Evolutionary conservation across 345 rosid genomes (phyloP), one percentile per base, ranked within the genome.

Genomic region (Salix exigua): DNA sequence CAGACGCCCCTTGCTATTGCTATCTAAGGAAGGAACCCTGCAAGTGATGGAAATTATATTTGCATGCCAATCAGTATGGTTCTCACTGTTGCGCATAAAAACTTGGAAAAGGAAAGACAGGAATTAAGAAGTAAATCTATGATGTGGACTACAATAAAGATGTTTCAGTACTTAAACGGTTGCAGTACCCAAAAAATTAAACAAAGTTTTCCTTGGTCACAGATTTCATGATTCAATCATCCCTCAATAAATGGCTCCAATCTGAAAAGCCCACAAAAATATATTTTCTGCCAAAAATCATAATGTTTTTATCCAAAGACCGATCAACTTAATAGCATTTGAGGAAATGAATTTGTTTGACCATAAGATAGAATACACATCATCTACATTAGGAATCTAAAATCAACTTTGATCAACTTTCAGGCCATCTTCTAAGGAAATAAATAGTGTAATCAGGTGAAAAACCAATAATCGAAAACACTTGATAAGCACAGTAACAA

Each of bases 21-120:
- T 37, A 84, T 75, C 85, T 58, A 75, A 75, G 65, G 81, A 53
- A 48, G 83, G 75, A 70, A 70, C 60, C 84, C 91, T 88, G 86
- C 51, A 72, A 46, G 33, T 13, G 60, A 62, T 30, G 64, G 42
- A 60, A 11, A 76, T 21, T 17, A 6, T 42, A 31, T 33, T 64
- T 2, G 35, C 71, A 71, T 31, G 5, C 46, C 60, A 13, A 42
- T 25, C 7, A 26, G 4, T 8, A 63, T 10, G 6, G 19, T 33
- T 21, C n/a, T 21, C 60, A 7, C 25, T 53, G 60, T 53, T 53
- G 11, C 60, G 7, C 46, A 42, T 42, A 6, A 21, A 53, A 21
- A 53, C 7, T 21, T 53, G 0, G 1, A 3, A 53, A 21, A 53
- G 3, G 8, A 7, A 7, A 7, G 2, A 53, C 60, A 53, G 11